A percentile compares a stretch with the other conserved stretches of the same genome.
Conservation (phyloP, 2,329 filamentous ascomycete species). For the Zasmidium cellare region DNA sequence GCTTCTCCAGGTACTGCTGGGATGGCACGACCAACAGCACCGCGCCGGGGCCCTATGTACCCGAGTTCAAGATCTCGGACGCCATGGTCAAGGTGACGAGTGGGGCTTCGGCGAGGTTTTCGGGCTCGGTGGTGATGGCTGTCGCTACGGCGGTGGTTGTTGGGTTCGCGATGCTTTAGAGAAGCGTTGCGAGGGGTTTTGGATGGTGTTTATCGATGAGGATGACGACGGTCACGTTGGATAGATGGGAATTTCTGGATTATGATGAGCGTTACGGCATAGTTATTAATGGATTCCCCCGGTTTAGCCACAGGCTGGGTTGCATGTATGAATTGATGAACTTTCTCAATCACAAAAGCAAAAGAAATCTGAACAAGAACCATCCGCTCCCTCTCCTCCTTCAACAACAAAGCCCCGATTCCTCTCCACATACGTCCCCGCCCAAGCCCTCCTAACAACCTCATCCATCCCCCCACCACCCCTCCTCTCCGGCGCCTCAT, state of each 20-base stretch:
- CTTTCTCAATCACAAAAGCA: too few species aligned
- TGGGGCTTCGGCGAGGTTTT: slow-evolving; percentile 8
- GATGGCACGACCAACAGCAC: slow-evolving; percentile 64
- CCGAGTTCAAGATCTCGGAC: slow-evolving; percentile 27
- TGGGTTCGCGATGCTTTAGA: slow-evolving; percentile 6
- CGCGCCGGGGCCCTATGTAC: slow-evolving; percentile 25
- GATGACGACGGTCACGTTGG: too few species aligned
- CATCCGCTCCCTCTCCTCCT: too few species aligned
- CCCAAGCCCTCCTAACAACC: slow-evolving; percentile 27
- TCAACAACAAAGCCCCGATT: slow-evolving; percentile 12
- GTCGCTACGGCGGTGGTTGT: slow-evolving; percentile 1
- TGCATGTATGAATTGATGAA: neutral
- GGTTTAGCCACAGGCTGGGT: too few species aligned
- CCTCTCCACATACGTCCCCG: slow-evolving; percentile 29
- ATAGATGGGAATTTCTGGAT: neutral
- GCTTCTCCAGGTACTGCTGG: slow-evolving; percentile 90
- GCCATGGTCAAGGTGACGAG: slow-evolving; percentile 16
- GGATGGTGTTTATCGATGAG: too few species aligned
- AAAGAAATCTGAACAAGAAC: too few species aligned
- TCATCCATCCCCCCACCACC: slow-evolving; percentile 21
- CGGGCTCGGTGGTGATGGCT: slow-evolving; percentile 5
- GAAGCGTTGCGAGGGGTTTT: too few species aligned
- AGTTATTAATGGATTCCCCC: neutral
- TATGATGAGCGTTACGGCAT: neutral
- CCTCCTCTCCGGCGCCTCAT: slow-evolving; percentile 21